phyloP scores from a whole-genome alignment of 352 stramenopile genomes.

The Phytophthora sansomeana region DNA sequence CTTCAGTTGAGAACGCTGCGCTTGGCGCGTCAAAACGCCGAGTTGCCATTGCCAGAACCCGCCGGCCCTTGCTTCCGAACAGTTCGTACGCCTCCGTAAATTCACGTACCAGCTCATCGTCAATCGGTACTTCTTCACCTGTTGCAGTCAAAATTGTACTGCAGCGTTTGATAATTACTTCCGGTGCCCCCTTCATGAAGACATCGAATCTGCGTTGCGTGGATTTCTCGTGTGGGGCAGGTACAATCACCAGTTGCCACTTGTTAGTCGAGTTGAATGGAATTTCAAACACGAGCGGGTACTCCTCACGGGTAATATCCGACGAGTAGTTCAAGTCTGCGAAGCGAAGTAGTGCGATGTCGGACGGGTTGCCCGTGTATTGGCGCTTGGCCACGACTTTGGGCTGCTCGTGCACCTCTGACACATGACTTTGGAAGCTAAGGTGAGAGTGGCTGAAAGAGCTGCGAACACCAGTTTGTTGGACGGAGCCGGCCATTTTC shows the following conservation, averaged over 20 bases:
- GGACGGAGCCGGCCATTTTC: constrained; percentile 6
- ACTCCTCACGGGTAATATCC: constrained; percentile 44
- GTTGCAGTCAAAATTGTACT: constrained; percentile 66
- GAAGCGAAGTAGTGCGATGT: constrained; percentile 60
- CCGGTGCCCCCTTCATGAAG: constrained; percentile 95
- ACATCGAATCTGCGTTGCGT: constrained; percentile 42
- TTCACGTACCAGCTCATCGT: constrained; percentile 43
- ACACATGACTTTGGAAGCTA: constrained; percentile 22
- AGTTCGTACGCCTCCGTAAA: constrained; percentile 62
- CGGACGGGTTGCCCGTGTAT: constrained; percentile 61
- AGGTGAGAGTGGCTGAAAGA: constrained; percentile 18
- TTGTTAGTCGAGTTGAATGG: constrained; percentile 81
- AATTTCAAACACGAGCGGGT: constrained; percentile 60
- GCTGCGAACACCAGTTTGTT: not conserved
- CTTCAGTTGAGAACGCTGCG: constrained; percentile 41
- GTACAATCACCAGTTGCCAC: constrained; percentile 64
- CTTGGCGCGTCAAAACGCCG: constrained; percentile 35
- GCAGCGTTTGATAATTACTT: constrained; percentile 92
- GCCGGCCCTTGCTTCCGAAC: constrained; percentile 52
- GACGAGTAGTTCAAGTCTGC: constrained; percentile 50
- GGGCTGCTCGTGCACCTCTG: constrained; percentile 23
- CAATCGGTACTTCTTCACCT: constrained; percentile 53
- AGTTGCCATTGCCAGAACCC: constrained; percentile 56
- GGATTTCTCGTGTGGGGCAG: constrained; percentile 27
- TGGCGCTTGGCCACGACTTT: constrained; percentile 39